These are phyloP conservation scores for Apiotrichum akiyoshidainum DNA, from an alignment of 1,284 basidiomycete species.

Conservation along the genomic window DNA sequence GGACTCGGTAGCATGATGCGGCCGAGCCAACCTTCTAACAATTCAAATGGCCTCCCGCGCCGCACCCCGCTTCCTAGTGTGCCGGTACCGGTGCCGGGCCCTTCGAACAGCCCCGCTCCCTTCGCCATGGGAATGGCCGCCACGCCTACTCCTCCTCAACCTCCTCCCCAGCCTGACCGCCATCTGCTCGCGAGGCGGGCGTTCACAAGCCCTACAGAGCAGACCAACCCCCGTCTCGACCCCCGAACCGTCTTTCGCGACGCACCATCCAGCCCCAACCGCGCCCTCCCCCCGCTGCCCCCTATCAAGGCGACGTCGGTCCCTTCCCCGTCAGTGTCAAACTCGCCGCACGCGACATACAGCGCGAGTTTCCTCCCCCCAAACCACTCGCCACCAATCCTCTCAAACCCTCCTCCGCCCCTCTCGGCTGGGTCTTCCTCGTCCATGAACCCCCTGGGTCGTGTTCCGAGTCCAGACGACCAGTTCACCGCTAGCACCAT, in stretches of 20 bases:
- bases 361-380: background rate
- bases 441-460: conserved; percentile 3
- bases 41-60: conserved; percentile 13
- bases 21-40: too few species aligned
- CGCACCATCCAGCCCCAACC: conserved; percentile 28
- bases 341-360: background rate
- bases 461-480: conserved; percentile 39
- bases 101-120: conserved; percentile 9
- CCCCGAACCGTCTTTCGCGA: conserved; percentile 5
- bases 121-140: background rate
- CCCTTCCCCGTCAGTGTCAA: conserved; percentile 2
- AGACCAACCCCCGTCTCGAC: background rate
- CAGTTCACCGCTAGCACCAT: conserved; percentile 12
- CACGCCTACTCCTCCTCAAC: conserved; percentile 29
- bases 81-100: conserved; percentile 12
- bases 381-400: background rate
- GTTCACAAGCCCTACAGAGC: conserved; percentile 33
- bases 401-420: background rate
- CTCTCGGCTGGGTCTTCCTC: conserved; percentile 4
- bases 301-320: conserved; percentile 16
- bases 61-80: conserved; percentile 21
- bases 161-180: conserved; percentile 45
- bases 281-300: conserved; percentile 38
- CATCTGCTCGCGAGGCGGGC: conserved; percentile 30
- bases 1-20: too few species aligned